These are phyloP conservation scores for Fusarium staphyleae DNA, from an alignment of 2,329 filamentous ascomycete species.

Conservation along the genomic window DNA sequence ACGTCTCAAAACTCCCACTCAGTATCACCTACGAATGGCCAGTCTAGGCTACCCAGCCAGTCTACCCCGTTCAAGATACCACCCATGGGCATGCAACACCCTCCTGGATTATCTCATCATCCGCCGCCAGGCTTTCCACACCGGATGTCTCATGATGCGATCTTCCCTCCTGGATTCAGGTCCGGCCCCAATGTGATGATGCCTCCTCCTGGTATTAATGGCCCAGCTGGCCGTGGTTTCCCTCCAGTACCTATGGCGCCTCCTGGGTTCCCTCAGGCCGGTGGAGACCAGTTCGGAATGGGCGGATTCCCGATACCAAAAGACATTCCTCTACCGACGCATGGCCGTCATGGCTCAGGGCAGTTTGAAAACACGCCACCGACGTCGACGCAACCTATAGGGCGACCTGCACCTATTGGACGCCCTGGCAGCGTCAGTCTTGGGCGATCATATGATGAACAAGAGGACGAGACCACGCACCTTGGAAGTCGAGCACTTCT, in stretches of 20 bases:
- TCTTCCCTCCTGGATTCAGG: constrained; percentile 57
- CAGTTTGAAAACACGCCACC: constrained; percentile 66
- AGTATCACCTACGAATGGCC: constrained; percentile 64
- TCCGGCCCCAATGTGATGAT: constrained; percentile 56
- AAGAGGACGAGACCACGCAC: constrained; percentile 78
- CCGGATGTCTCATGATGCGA: constrained; percentile 61
- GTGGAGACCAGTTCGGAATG: constrained; percentile 44
- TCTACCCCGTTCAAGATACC: constrained; percentile 61
- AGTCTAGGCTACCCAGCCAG: constrained; percentile 47
- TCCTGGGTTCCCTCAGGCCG: constrained; percentile 47
- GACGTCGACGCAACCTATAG: constrained; percentile 73
- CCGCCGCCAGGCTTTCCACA: constrained; percentile 61
- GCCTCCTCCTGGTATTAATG: constrained; percentile 60
- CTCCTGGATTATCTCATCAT: constrained; percentile 48
- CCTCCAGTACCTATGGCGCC: constrained; percentile 48
- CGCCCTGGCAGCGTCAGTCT: constrained; percentile 77
- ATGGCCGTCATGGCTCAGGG: constrained; percentile 78
- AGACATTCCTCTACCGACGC: constrained; percentile 52
- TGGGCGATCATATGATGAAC: constrained; percentile 58
- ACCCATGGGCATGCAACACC: constrained; percentile 60
- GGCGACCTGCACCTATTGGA: constrained; percentile 85
- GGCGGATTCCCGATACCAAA: constrained; percentile 45
- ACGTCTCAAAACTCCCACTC: constrained; percentile 46
- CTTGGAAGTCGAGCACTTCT: constrained; percentile 91
- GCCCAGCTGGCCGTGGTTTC: constrained; percentile 53